Base-by-base conservation (phyloP, 2,329 filamentous ascomycete species). In the Talaromyces sp. region DNA sequence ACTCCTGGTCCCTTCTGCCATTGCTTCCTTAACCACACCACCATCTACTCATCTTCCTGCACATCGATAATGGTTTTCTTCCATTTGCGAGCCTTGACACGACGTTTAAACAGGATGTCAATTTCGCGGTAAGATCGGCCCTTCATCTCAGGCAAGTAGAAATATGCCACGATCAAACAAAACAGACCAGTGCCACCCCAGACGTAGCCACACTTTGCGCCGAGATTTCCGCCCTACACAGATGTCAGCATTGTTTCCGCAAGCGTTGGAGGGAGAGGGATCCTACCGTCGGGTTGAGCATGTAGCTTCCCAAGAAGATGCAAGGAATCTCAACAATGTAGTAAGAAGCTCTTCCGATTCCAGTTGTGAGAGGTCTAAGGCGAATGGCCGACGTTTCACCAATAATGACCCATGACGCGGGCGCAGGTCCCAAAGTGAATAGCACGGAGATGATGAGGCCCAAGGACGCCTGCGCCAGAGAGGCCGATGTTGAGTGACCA, bases 391-490 rank as follows among this genome's bases (percentile, higher is more conserved):
- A 87, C 2, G 86, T 88, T 73, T 89, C 86, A 66, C 83, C 85
- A 54, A 89, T 88, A 66, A 88, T 86, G 74, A 85, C 83, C 81
- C 83, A 89, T 10, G 86, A 88, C 47, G 84, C 83, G 54, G 86
- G 86, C 1, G 84, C 86, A 28, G 84, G 85, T 66, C 84, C 85
- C 17, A 86, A 72, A 49, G 81, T 83, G 76, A 88, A 90, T 33
- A 88, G 73, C 60, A 89, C 83, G 30, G 86, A 88, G 68, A 89
- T 79, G 66, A 88, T 85, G 58, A 89, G 76, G 65, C 86, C 86
- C 27, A 89, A 76, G 8, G 82, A 84, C 9, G 86, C 86, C 71
- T 86, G 84, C 2, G 86, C 85, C 33, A 82, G 74, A 57, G 72
- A 79, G 52, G 83, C 68, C 6, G 80, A 67, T 77, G 9, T 71